Conservation (phyloP, 2,329 filamentous ascomycete genomes). For the Aureobasidium pullulans region DNA sequence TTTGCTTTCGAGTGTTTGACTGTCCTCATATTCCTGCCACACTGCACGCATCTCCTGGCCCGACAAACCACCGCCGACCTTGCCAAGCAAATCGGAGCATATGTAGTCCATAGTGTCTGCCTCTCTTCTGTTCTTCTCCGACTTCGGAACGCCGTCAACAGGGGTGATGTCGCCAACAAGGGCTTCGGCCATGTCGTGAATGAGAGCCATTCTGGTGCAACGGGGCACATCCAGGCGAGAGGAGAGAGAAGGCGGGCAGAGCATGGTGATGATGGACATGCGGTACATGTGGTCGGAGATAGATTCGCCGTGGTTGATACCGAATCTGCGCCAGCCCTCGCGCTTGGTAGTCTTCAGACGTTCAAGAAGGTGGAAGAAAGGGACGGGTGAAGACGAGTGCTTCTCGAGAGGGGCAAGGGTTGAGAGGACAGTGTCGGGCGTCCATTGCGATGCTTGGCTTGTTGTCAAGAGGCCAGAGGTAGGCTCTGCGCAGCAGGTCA, state of each 20-base stretch:
- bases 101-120: slow-evolving; percentile 89
- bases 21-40: slow-evolving; percentile 95
- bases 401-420: slow-evolving; percentile 52
- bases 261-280: slow-evolving; percentile 94
- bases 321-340: slow-evolving; percentile 90
- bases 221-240: slow-evolving; percentile 66
- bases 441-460: slow-evolving; percentile 31
- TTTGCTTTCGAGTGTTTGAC: slow-evolving; percentile 69
- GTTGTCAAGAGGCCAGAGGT: slow-evolving; percentile 29
- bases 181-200: slow-evolving; percentile 96
- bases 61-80: slow-evolving; percentile 62
- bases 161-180: slow-evolving; percentile 96
- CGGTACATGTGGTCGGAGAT: slow-evolving; percentile 99
- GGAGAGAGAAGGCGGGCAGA: slow-evolving; percentile 69
- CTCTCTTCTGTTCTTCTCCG: slow-evolving; percentile 84
- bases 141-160: slow-evolving; percentile 74
- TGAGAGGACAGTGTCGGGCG: slow-evolving; percentile 48
- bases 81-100: slow-evolving; percentile 62
- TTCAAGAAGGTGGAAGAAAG: slow-evolving; percentile 92
- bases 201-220: slow-evolving; percentile 90
- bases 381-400: slow-evolving; percentile 64
- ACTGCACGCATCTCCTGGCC: slow-evolving; percentile 67
- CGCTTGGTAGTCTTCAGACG: slow-evolving; percentile 93
- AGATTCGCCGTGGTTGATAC: slow-evolving; percentile 69
- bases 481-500: slow-evolving; percentile 21